Percentiles rank a stretch among this genome's conserved stretches.
Conservation (phyloP, 805 yeast species). For the Myxozyma melibiosi region DNA sequence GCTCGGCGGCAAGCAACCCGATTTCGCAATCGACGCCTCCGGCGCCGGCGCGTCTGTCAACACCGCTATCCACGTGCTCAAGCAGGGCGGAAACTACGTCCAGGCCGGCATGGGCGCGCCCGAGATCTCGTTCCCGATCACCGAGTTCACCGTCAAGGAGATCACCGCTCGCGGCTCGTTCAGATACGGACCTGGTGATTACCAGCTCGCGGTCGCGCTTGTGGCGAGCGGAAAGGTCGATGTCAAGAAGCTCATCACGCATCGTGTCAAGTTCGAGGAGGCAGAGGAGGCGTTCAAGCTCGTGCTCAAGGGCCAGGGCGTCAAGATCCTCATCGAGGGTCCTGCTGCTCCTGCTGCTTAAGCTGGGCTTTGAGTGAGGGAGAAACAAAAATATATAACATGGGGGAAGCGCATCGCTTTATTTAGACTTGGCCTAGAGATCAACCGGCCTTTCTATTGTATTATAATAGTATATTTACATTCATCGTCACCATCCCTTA, state of each 20-base stretch:
- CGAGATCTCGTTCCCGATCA: constrained; percentile 71
- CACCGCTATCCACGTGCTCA: constrained; percentile 63
- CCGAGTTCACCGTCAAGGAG: constrained; percentile 65
- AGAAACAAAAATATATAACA: no score
- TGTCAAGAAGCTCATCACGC: constrained; percentile 71
- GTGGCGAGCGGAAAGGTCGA: constrained; percentile 64
- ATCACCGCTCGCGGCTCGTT: constrained; percentile 71
- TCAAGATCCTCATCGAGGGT: constrained; percentile 81
- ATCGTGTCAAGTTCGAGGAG: constrained; percentile 68
- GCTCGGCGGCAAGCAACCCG: constrained; percentile 39
- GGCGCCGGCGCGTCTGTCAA: constrained; percentile 80
- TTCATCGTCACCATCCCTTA: neutral
- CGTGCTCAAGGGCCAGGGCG: constrained; percentile 66
- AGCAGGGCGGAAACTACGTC: constrained; percentile 70
- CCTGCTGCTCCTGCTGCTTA: constrained; percentile 46
- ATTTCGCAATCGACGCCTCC: constrained; percentile 74
- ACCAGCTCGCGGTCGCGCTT: constrained; percentile 68
- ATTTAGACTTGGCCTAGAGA: no score
- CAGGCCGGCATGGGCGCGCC: constrained; percentile 87
- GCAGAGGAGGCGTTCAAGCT: constrained; percentile 76
- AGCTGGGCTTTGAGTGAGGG: neutral
- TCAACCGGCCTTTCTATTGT: neutral
- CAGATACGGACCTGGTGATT: constrained; percentile 80
- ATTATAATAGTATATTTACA: neutral
- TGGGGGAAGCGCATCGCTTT: no score